Evolutionary conservation across 1,284 basidiomycete genomes (phyloP).

Genomic region (Tylopilus orsonianus): DNA sequence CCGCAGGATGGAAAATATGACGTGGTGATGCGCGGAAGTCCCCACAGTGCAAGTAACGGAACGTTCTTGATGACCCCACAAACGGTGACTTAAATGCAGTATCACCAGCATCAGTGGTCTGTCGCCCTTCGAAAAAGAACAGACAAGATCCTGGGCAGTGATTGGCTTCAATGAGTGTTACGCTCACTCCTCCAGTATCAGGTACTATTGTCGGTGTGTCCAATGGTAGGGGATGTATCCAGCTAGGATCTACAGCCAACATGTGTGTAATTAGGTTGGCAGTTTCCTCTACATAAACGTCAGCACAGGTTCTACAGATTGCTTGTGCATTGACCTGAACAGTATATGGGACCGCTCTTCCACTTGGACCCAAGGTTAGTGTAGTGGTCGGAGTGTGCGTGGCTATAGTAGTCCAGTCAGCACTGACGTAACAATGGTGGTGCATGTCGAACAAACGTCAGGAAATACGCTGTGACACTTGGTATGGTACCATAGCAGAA

Average conservation of each 20-base stretch:
- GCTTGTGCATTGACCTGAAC: conserved; percentile 52
- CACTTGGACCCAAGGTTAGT: conserved; percentile 86
- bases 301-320: not conserved
- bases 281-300: conserved; percentile 52
- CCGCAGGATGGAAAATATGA: conserved; percentile 79
- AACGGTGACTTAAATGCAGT: conserved; percentile 68
- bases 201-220: conserved; percentile 76
- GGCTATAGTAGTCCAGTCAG: conserved; percentile 46
- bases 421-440: not conserved
- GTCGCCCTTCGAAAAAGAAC: conserved; percentile 91
- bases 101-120: conserved; percentile 87
- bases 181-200: conserved; percentile 81
- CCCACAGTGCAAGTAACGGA: conserved; percentile 94
- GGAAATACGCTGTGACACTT: conserved; percentile 83
- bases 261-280: conserved; percentile 90
- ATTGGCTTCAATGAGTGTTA: conserved; percentile 96
- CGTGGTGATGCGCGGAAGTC: conserved; percentile 89
- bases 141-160: conserved; percentile 95
- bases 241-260: conserved; percentile 83
- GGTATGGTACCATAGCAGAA: conserved; percentile 93
- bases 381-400: conserved; percentile 95
- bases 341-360: conserved; percentile 93
- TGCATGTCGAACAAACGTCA: conserved; percentile 54
- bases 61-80: conserved; percentile 68
- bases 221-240: conserved; percentile 86